Base-by-base conservation (phyloP, 805 yeast genomes). In the Candida tibetensis region DNA sequence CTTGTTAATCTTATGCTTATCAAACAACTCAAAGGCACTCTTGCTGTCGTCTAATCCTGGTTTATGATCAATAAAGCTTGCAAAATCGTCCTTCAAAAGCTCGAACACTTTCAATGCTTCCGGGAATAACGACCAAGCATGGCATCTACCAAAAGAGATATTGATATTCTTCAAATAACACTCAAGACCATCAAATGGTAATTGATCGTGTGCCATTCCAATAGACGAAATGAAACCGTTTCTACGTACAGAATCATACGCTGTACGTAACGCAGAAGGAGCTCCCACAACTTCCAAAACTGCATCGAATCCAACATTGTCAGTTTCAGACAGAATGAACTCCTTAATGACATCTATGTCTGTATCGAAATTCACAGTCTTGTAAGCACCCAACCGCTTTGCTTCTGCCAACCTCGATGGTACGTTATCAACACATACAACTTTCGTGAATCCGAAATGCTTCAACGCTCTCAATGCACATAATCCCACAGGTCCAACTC, bases 121-220 rank as follows among this genome's bases (percentile, higher is more conserved):
- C 8, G 60, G 66, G 49, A 74, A 79, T 27, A 77, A 60, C 2
- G 81, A 67, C 68, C 79, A 71, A 3, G 76, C 76, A 28, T 81
- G 83, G 54, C 85, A 79, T 49, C 85, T 57, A 3, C 85, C 85
- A 53, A 79, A 79, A 22, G 79, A 79, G 29, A 79, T 48, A 8
- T 75, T 73, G 39, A 77, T 60, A 44, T 78, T 76, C 51, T 79
- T 79, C 51, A 71, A 52, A 47, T 79, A 79, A 41, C 81, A 76
- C 36, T 79, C 80, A 22, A 77, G 56, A 0, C 81, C 83, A 33
- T 64, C 60, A 50, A 79, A 75, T 4, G 84, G 83, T 7, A 79
- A 51, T 0, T 65, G 68, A 4, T 71, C 81, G 42, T 77, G 82
- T 16, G 77, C 80, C 68, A 78, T 79, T 2, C 85, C 85, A 17